A percentile compares a stretch with the other conserved stretches of the same genome.
Conservation (phyloP, 2,329 filamentous ascomycete species). For the Alternaria ventricosa region DNA sequence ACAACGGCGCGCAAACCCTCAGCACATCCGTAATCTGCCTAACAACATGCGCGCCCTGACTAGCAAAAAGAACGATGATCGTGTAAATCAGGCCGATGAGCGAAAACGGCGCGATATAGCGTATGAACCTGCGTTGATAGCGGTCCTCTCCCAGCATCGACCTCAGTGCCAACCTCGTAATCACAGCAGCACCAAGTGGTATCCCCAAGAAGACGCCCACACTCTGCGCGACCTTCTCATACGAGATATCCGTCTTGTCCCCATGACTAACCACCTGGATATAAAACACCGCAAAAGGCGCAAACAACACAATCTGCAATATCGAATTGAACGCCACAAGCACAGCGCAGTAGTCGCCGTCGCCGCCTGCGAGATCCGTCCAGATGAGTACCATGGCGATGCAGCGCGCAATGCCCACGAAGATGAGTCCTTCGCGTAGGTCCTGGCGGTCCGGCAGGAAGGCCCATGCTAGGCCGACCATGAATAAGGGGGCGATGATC, state of each 20-base stretch:
- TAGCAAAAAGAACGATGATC: constrained; percentile 84
- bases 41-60: constrained; percentile 80
- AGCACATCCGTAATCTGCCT: constrained; percentile 84
- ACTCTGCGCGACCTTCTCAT: constrained; percentile 74
- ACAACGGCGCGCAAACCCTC: constrained; percentile 77
- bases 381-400: constrained; percentile 90
- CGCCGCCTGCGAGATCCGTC: constrained; percentile 78
- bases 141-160: constrained; percentile 61
- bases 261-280: constrained; percentile 70
- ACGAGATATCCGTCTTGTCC: constrained; percentile 58
- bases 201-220: constrained; percentile 86
- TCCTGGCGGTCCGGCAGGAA: constrained; percentile 53
- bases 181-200: constrained; percentile 78
- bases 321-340: constrained; percentile 58
- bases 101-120: constrained; percentile 73
- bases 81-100: constrained; percentile 86
- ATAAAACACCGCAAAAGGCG: constrained; percentile 57
- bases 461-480: constrained; percentile 76
- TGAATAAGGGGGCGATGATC: constrained; percentile 81
- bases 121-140: constrained; percentile 75
- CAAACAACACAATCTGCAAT: constrained; percentile 57
- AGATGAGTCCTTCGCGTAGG: constrained; percentile 70
- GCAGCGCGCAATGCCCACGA: constrained; percentile 83
- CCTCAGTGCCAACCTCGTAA: constrained; percentile 72
- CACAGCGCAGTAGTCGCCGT: constrained; percentile 79